Evolutionary conservation across 225 moss, liverwort and hornwort species (phyloP).

Genomic region (Marchantia paleacea): DNA sequence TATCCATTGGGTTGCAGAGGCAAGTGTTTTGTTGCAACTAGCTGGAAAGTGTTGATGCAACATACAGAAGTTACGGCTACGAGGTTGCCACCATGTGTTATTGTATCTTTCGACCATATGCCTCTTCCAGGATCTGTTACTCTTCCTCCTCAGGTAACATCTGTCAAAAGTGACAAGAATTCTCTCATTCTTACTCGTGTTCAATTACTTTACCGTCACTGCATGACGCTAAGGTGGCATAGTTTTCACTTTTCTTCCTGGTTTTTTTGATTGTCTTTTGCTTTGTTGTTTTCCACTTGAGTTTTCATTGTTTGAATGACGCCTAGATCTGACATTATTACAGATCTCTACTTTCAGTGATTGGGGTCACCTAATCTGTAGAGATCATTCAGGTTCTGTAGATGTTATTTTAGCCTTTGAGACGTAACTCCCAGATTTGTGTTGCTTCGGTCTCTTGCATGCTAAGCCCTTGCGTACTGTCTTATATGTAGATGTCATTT

Average conservation of each 20-base stretch:
- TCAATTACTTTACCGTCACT: background rate
- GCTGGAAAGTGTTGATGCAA: conserved; percentile 99
- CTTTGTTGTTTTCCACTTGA: too few relatives aligned
- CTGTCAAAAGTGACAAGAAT: background rate
- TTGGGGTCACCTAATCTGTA: background rate
- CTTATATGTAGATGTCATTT: too few relatives aligned
- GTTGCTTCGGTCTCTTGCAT: background rate
- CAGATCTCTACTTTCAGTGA: too few relatives aligned
- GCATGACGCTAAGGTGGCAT: too few relatives aligned
- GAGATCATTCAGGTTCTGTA: too few relatives aligned
- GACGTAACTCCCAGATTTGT: too few relatives aligned
- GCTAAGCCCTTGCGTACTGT: too few relatives aligned
- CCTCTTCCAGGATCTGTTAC: conserved; percentile 65
- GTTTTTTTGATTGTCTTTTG: too few relatives aligned
- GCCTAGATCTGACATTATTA: too few relatives aligned
- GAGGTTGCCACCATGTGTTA: conserved; percentile 90
- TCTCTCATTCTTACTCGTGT: background rate
- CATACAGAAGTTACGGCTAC: conserved; percentile 89
- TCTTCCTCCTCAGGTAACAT: conserved; percentile 69
- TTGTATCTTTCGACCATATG: conserved; percentile 95
- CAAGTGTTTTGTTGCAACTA: conserved; percentile 95
- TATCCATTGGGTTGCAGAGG: conserved; percentile 48
- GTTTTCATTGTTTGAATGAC: too few relatives aligned
- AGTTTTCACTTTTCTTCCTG: too few relatives aligned
- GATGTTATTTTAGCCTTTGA: too few relatives aligned